Conservation (phyloP, 2,329 filamentous ascomycete genomes). For the Alternaria postmessia region DNA sequence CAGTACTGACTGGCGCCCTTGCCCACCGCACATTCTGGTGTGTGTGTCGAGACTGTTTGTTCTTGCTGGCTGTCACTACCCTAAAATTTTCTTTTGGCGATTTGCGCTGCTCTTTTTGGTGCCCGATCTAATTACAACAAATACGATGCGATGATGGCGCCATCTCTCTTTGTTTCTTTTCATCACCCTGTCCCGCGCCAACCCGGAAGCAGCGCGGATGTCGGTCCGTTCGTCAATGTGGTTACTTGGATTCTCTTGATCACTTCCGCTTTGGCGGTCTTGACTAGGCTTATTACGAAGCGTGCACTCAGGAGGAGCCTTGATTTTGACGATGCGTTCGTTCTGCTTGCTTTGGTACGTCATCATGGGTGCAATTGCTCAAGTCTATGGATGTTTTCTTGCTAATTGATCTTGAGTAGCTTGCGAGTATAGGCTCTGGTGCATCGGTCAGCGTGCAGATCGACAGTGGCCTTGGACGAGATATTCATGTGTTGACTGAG, state of each 20-base stretch:
- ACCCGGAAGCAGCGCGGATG: conserved; percentile 37
- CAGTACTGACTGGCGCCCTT: not conserved
- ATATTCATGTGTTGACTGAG: conserved; percentile 28
- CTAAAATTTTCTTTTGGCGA: conserved; percentile 5
- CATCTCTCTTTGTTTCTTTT: conserved; percentile 25
- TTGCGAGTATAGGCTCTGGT: conserved; percentile 45
- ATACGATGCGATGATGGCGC: conserved; percentile 41
- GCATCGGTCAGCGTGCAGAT: conserved; percentile 42
- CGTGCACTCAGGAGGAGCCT: conserved; percentile 41
- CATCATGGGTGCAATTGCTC: not conserved
- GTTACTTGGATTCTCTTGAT: conserved; percentile 48
- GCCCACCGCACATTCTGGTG: not conserved
- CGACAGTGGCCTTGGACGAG: conserved; percentile 42
- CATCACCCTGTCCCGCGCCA: conserved; percentile 37
- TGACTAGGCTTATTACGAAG: conserved; percentile 47
- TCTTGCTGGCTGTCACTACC: not conserved
- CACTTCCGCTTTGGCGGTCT: conserved; percentile 43
- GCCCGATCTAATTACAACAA: conserved; percentile 14
- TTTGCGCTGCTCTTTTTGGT: conserved; percentile 11
- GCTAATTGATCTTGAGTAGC: conserved; percentile 27
- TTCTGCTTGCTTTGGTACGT: conserved; percentile 44
- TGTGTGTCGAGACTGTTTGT: not conserved
- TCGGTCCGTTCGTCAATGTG: conserved; percentile 48
- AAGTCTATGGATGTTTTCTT: not conserved
- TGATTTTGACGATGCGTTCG: conserved; percentile 47